phyloP scores from a whole-genome alignment of 1,139 yeast species.

The Candida glucosophila region DNA sequence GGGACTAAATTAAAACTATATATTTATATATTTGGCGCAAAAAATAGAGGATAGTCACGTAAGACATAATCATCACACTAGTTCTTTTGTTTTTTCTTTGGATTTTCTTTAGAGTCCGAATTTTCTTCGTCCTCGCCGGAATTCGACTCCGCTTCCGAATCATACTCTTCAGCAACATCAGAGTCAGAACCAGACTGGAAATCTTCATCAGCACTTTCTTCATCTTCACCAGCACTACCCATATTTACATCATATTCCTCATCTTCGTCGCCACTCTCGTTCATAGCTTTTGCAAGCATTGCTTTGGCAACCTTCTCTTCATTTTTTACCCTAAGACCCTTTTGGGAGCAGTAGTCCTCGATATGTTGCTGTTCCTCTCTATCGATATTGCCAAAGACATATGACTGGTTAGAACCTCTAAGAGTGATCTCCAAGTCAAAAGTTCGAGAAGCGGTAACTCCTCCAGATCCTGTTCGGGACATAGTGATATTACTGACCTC shows the following conservation, averaged over 20 bases:
- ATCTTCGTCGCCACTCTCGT: conserved; percentile 61
- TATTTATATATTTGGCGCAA: too few species aligned
- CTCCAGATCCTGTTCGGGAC: conserved; percentile 81
- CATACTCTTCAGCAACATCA: conserved; percentile 84
- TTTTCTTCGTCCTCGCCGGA: conserved; percentile 20
- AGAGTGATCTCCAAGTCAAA: conserved; percentile 82
- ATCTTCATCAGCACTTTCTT: conserved; percentile 61
- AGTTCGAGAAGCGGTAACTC: conserved; percentile 74
- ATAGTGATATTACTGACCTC: conserved; percentile 73
- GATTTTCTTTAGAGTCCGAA: conserved; percentile 11
- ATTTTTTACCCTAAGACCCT: conserved; percentile 74
- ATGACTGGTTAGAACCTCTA: conserved; percentile 58
- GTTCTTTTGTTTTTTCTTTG: conserved; percentile 37
- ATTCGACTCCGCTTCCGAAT: conserved; percentile 52
- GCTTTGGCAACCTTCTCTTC: conserved; percentile 86
- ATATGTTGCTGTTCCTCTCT: conserved; percentile 81
- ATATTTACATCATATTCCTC: conserved; percentile 55
- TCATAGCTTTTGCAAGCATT: conserved; percentile 68
- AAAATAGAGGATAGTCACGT: too few species aligned
- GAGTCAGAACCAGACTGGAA: conserved; percentile 54
- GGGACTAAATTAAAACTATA: too few species aligned
- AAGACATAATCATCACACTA: too few species aligned
- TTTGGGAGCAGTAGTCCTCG: conserved; percentile 68
- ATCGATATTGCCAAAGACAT: conserved; percentile 81
- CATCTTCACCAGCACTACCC: conserved; percentile 70